Evolutionary conservation across 2,329 filamentous ascomycete genomes (phyloP), one percentile per base, ranked within the genome.

Genomic region (Alternaria gaisen): DNA sequence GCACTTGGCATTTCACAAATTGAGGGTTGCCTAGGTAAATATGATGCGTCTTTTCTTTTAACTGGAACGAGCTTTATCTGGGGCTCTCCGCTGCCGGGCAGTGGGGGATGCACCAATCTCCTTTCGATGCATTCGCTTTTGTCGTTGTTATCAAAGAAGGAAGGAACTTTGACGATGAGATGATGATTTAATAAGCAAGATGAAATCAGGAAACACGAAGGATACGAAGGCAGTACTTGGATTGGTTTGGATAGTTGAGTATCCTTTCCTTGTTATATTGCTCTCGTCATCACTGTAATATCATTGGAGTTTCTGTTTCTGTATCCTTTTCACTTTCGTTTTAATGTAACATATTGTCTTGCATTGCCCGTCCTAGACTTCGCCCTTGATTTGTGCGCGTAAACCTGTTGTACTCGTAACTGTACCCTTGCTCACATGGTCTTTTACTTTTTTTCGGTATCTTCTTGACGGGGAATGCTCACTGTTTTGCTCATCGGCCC

Each of bases 311-410:
- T 51, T 47, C 41, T 34, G n/a, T 38, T 47, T 40, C 14, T 36
- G 22, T 47, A 36, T 22, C 24, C 18, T 42, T 30, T 34, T 57
- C 42, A 24, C 20, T 28, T 40, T 61, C 40, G 41, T 53, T 43
- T 24, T 42, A 57, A 64, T 62, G 61, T 66, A 66, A 55, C 61
- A 60, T 64, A 56, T 57, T 52, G 42, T 55, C 18, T 40, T 53
- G 30, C 34, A 22, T 53, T n/a, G 9, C 22, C 26, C 6, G 18
- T 5, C 34, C 18, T 14, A 16, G 24, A 20, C 30, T 24, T 18
- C n/a, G 28, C n/a, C 24, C 50, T 32, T 56, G 24, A 16, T 47
- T 50, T 59, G 22, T 30, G 46, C 30, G 32, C 46, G 34, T 42
- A 22, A 48, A 16, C 7, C 30, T 26, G 18, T 43, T 16, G 20